Evolutionary conservation across 208 protist genomes (phyloP).

Genomic region (Leishmania martiniquensis): DNA sequence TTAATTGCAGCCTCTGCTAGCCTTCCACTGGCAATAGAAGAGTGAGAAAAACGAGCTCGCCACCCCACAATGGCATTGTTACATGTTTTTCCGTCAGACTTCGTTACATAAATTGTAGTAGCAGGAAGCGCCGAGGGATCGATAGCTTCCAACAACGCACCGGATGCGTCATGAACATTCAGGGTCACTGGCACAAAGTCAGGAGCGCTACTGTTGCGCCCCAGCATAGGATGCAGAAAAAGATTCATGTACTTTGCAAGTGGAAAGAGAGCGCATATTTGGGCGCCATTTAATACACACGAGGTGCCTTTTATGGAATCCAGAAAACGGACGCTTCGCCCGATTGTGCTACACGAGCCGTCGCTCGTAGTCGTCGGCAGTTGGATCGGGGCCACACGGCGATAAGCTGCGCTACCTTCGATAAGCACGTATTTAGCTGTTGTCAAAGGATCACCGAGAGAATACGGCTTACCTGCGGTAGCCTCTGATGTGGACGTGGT

Average conservation of each 20-base stretch:
- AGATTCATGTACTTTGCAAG: conserved; percentile 48
- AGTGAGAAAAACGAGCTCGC: conserved; percentile 41
- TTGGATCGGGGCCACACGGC: conserved; percentile 40
- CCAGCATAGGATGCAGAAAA: conserved; percentile 35
- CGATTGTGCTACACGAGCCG: conserved; percentile 47
- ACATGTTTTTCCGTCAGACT: conserved; percentile 39
- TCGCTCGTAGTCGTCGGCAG: conserved; percentile 37
- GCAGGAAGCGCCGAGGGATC: conserved; percentile 22
- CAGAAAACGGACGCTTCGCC: conserved; percentile 50
- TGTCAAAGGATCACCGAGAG: conserved; percentile 34
- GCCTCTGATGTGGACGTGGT: neutral
- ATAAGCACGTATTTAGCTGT: conserved; percentile 32
- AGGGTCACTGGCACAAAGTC: conserved; percentile 40
- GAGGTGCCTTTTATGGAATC: conserved; percentile 48
- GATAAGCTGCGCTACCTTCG: conserved; percentile 21
- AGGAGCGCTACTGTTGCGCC: conserved; percentile 6
- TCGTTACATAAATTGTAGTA: conserved; percentile 31
- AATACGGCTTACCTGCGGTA: conserved; percentile 12
- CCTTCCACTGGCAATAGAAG: conserved; percentile 23
- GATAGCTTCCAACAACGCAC: conserved; percentile 35
- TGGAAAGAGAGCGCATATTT: conserved; percentile 53
- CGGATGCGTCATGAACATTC: conserved; percentile 34
- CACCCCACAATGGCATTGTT: conserved; percentile 51
- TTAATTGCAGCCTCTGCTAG: conserved; percentile 35
- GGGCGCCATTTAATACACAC: conserved; percentile 48